Base-by-base conservation (phyloP, 164 flowering plant genomes). In the Hamamelis virginiana region DNA sequence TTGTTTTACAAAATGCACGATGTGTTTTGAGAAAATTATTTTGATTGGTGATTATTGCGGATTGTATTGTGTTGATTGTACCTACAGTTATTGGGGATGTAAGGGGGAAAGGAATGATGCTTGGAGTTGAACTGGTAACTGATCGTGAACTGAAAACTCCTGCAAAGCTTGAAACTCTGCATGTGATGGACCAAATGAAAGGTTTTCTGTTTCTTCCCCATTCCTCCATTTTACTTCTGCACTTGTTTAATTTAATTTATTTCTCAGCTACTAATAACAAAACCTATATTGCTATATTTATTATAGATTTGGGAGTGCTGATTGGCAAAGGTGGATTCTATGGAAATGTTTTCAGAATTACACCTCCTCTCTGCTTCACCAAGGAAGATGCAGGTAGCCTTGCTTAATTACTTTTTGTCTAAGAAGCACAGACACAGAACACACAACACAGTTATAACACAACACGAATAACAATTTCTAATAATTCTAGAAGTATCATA, bases 291-390 rank as follows among this genome's bases (percentile, higher is more conserved):
- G n/a, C 16, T 56, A 21, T 22, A 33, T 33, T 33, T 33, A 1
- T 50, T 41, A 13, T 23, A 96, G 98, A 96, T 12, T 69, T 85
- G 85, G 99, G 99, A 75, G 91, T 91, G 0, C 55, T 95, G 74
- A 48, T 92, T 26, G 99, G 99, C 0, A 95, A 92, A 85, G 97
- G 97, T 16, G 98, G 98, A 21, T 90, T 75, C 64, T 79, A 79
- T 71, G 97, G 97, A 41, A 95, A 95, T 73, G 97, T 91, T 1
- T 92, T 95, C 76, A 81, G 98, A 78, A 87, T 95, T 53, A 92
- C 97, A 10, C 98, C 98, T 65, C 98, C 98, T 8, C 88, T 95
- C 19, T 92, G 99, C 84, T 89, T 95, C 85, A 93, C 91, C 50
- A 91, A 86, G 74, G 89, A 87, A 52, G 97, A 94, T 81, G 92